phyloP scores from a whole-genome alignment of 345 rosid species.

The Geranium brycei region DNA sequence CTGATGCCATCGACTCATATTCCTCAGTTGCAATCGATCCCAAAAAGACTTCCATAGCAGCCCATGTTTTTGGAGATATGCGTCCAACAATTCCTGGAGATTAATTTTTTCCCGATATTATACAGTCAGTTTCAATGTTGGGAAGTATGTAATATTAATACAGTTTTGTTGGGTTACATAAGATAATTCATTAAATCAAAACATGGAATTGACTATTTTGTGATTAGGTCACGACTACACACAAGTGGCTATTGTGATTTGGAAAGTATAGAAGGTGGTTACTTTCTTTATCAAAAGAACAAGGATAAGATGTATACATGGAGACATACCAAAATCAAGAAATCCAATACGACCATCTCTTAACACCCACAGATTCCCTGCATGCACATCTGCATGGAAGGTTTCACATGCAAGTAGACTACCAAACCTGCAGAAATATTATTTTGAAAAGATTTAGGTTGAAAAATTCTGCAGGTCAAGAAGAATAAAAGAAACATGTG shows the following conservation, averaged over 20 bases:
- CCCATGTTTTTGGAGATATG: conserved; percentile 95
- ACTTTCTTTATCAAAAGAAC: not conserved
- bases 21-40: conserved; percentile 72
- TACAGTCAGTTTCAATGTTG: not conserved
- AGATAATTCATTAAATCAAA: not conserved
- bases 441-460: conserved; percentile 1
- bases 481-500: conserved; percentile 5
- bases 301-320: not conserved
- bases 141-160: too few relatives aligned
- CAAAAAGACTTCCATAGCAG: conserved; percentile 82
- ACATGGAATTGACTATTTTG: not conserved
- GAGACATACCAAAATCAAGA: conserved; percentile 79
- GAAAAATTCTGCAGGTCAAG: not conserved
- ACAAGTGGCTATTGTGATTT: too few relatives aligned
- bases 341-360: conserved; percentile 95
- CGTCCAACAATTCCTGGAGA: conserved; percentile 89
- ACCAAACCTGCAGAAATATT: conserved; percentile 60
- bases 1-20: conserved; percentile 84
- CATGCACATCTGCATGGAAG: conserved; percentile 99
- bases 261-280: not conserved
- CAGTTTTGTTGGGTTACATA: not conserved
- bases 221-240: not conserved
- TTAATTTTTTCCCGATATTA: not conserved
- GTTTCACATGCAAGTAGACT: conserved; percentile 87
- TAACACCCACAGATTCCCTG: conserved; percentile 86